Conservation (phyloP, 345 rosid species). For the Brassica juncea region DNA sequence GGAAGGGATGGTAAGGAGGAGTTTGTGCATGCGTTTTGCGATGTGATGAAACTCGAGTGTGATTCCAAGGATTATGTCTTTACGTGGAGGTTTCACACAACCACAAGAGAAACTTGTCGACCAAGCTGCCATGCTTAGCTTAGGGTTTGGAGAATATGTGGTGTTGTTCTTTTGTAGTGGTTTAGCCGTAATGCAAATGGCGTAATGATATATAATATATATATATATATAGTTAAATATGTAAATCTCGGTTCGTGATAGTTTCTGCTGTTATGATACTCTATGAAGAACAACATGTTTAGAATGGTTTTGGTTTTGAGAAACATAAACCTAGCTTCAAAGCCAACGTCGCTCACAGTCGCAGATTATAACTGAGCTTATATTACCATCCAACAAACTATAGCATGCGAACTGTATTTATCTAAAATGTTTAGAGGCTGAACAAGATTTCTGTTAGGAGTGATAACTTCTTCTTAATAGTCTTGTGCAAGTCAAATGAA, state of each 20-base stretch:
- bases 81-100: constrained; percentile 76
- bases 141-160: constrained; percentile 20
- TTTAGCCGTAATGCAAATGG: neutral
- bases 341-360: neutral
- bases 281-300: neutral
- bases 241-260: constrained; percentile 34
- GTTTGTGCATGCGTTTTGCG: constrained; percentile 59
- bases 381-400: constrained; percentile 9
- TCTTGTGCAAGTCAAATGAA: no score
- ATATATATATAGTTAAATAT: constrained; percentile 17
- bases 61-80: constrained; percentile 69
- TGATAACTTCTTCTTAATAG: no score
- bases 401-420: neutral
- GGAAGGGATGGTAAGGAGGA: constrained; percentile 55
- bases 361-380: neutral
- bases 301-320: neutral
- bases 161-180: neutral
- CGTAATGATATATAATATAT: neutral
- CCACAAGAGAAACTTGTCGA: constrained; percentile 40
- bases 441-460: neutral
- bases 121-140: constrained; percentile 36
- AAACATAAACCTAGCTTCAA: neutral
- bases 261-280: neutral
- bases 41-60: constrained; percentile 62
- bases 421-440: neutral